Base-by-base conservation (phyloP, 169 alveolate species). In the Plasmodium fragile region DNA sequence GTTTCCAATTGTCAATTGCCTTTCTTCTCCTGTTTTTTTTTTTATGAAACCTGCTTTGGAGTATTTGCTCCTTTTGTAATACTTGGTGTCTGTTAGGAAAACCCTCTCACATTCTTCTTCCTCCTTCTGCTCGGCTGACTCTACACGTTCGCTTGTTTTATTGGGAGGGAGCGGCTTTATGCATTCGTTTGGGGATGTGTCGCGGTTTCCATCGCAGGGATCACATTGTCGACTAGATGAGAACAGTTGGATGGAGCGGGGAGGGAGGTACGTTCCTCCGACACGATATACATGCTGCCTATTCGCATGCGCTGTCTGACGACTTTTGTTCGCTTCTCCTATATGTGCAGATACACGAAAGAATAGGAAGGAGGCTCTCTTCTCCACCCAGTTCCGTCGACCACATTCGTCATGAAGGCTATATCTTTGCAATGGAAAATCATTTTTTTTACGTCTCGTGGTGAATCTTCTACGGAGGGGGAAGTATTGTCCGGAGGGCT, bases 21-120 rank as follows among this genome's bases (percentile, higher is more conserved):
- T 43, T 18, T 70, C 59, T 18, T 70, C 32, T 7, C 36, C 16
- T 32, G 32, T 65, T 71, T 18, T 49, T 71, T 30, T 70, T 52
- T 84, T 84, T 32, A 84, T 28, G 25, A 30, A 73, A 13, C 94
- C 94, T 6, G 94, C 94, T 49, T 91, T 91, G 34, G 94, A 91
- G 75, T 91, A 91, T 73, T 91, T 91, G 16, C 94, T 91, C 39
- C 94, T 30, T 43, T 69, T 91, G 34, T 91, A 91, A 45, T 91
- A 91, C 30, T 91, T 91, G 13, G 94, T 91, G 25, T 81, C 94
- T 4, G 94, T 91, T 39, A 91, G 43, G 59, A 91, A 91, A 8
- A 16, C 4, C 75, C 94, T 69, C 7, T 13, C 45, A 0, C 13
- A 69, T 69, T 59, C 75, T 43, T 3, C 52, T 11, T 59, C 41